Evolutionary conservation across 441 rosid species (phyloP), one percentile per base, ranked within the genome.

Genomic region (Viola pubescens): DNA sequence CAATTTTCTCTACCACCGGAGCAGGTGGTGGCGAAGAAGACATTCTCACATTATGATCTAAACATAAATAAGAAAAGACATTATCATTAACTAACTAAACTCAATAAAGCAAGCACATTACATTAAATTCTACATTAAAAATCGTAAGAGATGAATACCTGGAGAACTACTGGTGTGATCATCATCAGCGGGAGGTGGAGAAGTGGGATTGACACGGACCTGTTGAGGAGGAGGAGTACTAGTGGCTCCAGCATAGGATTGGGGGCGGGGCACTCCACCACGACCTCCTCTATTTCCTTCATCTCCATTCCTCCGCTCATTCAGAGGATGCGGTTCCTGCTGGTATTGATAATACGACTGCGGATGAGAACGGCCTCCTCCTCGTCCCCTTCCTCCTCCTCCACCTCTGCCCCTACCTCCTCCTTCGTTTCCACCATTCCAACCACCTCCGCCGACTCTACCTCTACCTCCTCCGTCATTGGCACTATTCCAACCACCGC

Each of bases 391-490:
- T 1, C 12, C 46, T 48, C 9, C 39, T 5, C 55, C 57, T 7
- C 71, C 61, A 3, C 58, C 37, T 12, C 64, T 54, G 26, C 64
- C 55, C 7, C 58, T 56, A 5, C 75, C 67, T 75, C 79, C 72
- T 38, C 64, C 61, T 11, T 62, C 42, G 2, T 48, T 66, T 39
- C 64, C 78, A 26, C 61, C 40, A 7, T 58, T 48, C 13, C 49
- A 7, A 39, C 51, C 37, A 0, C 43, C 52, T 1, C 58, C 59
- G 5, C 68, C 66, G 9, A 60, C 55, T 16, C 69, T 52, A 11
- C 72, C 52, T 9, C 66, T 50, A 34, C 63, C 54, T 19, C 63
- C 58, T n/a, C 60, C 60, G 6, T 75, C 66, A 37, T 74, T 69
- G 44, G 77, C 70, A 14, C 60, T 66, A 5, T 58, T 39, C 1